Conservation (phyloP, 2,329 filamentous ascomycete species). For the Tolypocladium amazonense region DNA sequence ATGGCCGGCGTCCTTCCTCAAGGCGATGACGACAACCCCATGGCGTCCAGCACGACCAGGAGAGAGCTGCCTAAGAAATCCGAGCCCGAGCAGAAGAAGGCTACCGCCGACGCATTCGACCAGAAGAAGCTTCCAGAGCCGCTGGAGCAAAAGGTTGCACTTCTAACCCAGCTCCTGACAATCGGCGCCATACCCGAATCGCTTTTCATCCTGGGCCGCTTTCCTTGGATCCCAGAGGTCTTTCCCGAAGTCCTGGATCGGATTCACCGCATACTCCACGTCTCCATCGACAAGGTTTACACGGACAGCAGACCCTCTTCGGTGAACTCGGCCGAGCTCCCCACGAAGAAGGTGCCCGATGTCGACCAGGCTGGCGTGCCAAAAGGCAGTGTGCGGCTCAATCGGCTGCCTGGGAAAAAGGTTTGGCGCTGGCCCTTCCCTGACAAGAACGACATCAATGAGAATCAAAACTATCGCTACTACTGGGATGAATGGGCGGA, state of each 20-base stretch:
- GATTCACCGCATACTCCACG: slow-evolving; percentile 75
- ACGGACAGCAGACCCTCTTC: slow-evolving; percentile 31
- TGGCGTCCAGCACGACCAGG: slow-evolving; percentile 25
- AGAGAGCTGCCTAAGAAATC: slow-evolving; percentile 42
- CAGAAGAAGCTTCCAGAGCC: slow-evolving; percentile 56
- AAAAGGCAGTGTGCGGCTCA: slow-evolving; percentile 58
- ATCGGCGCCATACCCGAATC: slow-evolving; percentile 91
- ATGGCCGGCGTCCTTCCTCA: slow-evolving; percentile 71
- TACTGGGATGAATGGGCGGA: slow-evolving; percentile 98
- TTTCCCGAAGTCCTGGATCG: slow-evolving; percentile 71
- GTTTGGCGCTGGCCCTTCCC: slow-evolving; percentile 74
- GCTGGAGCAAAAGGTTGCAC: slow-evolving; percentile 74
- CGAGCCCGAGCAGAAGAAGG: slow-evolving; percentile 40
- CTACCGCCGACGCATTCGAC: slow-evolving; percentile 29
- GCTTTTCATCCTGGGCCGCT: slow-evolving; percentile 81
- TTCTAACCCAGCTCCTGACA: slow-evolving; percentile 76
- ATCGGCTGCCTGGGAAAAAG: slow-evolving; percentile 50
- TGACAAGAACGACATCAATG: slow-evolving; percentile 65
- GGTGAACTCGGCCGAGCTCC: slow-evolving; percentile 19
- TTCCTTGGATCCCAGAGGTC: slow-evolving; percentile 82
- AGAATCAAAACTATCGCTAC: slow-evolving; percentile 74
- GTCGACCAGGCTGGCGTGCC: slow-evolving; percentile 55
- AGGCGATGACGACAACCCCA: slow-evolving; percentile 58
- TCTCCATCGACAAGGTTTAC: slow-evolving; percentile 68
- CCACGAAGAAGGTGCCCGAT: slow-evolving; percentile 34